Base-by-base conservation (phyloP, 2,329 filamentous ascomycete species). In the Scedosporium minutisporum region DNA sequence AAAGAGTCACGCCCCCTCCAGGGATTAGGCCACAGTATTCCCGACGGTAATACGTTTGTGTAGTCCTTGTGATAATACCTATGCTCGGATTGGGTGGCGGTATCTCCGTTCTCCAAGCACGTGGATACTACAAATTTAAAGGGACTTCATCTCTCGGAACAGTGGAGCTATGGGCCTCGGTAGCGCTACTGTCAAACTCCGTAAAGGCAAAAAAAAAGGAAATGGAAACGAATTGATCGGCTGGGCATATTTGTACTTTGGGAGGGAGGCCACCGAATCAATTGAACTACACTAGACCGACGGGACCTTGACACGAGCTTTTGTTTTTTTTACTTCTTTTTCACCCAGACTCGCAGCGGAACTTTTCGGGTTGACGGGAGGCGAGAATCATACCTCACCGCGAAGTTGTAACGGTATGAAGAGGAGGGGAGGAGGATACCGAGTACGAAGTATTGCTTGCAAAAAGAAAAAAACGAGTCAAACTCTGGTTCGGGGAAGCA, bases 81-180 rank as follows among this genome's bases (percentile, higher is more conserved):
- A 48, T 27, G 58, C 18, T 33, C 27, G 58, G 16, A 60, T 60
- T 60, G 21, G 57, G 25, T 60, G 42, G 48, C 60, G 60, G 60
- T 51, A 29, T 61, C 46, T 61, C 60, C 60, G 60, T 61, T 51
- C 60, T 51, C 27, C 60, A 21, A 29, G 60, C 60, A 61, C 60
- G 60, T 61, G 60, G 46, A 55, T 51, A 33, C 29, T 29, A 14
- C 14, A 58, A 58, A 58, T 33, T 58, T n/a, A 16, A 21, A 58
- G 27, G 55, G 18, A 9, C 55, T 29, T 29, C 25, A 58, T 29
- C 25, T 38, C 55, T 38, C 55, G 55, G 29, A n/a, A n/a, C 18
- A 38, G 55, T 33, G 29, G 55, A 33, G 14, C 21, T 12, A 61
- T 41, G 46, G 27, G 27, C 60, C 60, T 55, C 48, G 44, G 58